Conservation (phyloP, 2,329 filamentous ascomycete genomes). For the Pseudocercospora fuligena region DNA sequence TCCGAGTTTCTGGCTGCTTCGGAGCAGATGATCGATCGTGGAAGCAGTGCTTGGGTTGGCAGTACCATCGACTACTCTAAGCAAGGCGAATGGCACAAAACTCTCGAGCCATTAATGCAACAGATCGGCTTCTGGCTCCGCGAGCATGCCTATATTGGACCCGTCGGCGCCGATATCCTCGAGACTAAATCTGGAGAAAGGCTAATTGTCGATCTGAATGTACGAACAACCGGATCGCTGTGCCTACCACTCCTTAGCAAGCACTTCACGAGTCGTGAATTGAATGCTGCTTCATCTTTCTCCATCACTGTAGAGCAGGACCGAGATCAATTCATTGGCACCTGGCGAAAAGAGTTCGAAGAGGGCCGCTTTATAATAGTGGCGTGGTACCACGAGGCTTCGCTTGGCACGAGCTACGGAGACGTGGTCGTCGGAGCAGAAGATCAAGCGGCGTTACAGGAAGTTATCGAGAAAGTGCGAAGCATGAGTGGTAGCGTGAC, state of each 20-base stretch:
- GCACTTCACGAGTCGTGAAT: slow-evolving; percentile 15
- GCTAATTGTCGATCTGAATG: slow-evolving; percentile 16
- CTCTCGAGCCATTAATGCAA: slow-evolving; percentile 5
- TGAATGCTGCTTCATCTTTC: slow-evolving; percentile 15
- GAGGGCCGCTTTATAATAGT: slow-evolving; percentile 13
- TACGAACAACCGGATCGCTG: slow-evolving; percentile 13
- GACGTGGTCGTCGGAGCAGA: slow-evolving; percentile 14
- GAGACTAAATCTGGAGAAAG: slow-evolving; percentile 6
- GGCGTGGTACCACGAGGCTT: slow-evolving; percentile 16
- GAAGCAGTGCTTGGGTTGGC: slow-evolving; percentile 12
- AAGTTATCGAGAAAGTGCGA: slow-evolving; percentile 7
- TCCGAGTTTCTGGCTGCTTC: slow-evolving; percentile 14
- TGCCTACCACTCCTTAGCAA: slow-evolving; percentile 15
- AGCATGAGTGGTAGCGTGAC: slow-evolving; percentile 10
- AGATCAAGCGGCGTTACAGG: not conserved
- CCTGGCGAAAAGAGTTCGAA: slow-evolving; percentile 1
- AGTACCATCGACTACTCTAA: slow-evolving; percentile 14
- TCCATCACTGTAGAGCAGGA: slow-evolving; percentile 15
- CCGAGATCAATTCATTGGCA: slow-evolving; percentile 12
- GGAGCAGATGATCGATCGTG: slow-evolving; percentile 18
- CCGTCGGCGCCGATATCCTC: slow-evolving; percentile 16
- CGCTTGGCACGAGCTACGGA: slow-evolving; percentile 5
- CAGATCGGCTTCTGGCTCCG: slow-evolving; percentile 10
- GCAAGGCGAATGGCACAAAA: not conserved
- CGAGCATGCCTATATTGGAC: slow-evolving; percentile 14